Evolutionary conservation across 352 stramenopile species (phyloP).

Genomic region (Globisporangium solare): DNA sequence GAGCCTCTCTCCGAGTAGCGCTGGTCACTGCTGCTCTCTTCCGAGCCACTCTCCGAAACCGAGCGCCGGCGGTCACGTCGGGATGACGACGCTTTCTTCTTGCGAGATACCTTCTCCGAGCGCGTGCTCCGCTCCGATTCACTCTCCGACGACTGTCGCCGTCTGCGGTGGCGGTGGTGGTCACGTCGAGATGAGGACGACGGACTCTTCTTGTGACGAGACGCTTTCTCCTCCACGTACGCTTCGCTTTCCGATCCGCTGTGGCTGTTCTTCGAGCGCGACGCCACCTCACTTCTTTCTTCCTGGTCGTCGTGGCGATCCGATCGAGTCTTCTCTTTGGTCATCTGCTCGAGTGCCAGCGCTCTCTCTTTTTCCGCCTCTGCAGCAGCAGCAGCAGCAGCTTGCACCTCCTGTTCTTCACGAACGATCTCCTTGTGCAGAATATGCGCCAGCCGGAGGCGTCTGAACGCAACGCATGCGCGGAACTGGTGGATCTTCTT

Average conservation of each 20-base stretch:
- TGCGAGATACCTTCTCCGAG: neutral
- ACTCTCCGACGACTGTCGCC: neutral
- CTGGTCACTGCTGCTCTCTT: too few relatives aligned
- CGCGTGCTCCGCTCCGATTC: neutral
- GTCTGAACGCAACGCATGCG: conserved; percentile 26
- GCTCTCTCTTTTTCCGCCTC: neutral
- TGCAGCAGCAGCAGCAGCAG: neutral
- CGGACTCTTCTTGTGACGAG: conserved; percentile 1
- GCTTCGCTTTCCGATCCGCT: conserved; percentile 12
- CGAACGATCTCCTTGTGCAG: conserved; percentile 1
- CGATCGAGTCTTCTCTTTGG: neutral
- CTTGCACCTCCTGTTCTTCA: neutral
- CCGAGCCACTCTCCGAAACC: conserved; percentile 1
- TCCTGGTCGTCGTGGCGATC: neutral
- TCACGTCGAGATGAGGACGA: neutral
- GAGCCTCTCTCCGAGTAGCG: too few relatives aligned
- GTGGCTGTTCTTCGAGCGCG: neutral
- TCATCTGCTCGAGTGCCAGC: neutral
- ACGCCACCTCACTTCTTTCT: conserved; percentile 1
- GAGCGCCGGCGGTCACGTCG: neutral
- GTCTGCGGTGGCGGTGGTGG: neutral
- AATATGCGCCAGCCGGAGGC: conserved; percentile 16
- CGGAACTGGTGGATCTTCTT: conserved; percentile 29
- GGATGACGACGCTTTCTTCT: conserved; percentile 1
- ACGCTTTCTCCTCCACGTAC: conserved; percentile 9